Base-by-base conservation (phyloP, 2,329 filamentous ascomycete genomes). In the Thelonectria rubi region DNA sequence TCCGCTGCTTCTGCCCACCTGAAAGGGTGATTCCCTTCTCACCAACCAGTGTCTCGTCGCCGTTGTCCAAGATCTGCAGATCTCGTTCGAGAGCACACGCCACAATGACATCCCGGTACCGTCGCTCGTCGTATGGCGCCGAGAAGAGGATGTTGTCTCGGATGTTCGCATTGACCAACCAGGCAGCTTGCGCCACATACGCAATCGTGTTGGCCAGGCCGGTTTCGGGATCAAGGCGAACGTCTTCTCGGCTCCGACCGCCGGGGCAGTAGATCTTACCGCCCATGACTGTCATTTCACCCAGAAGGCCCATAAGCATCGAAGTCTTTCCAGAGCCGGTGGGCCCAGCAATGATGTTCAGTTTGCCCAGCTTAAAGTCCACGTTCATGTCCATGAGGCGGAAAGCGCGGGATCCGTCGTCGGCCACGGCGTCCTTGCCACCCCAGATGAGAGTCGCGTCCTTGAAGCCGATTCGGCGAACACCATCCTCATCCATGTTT, bases 1-100 rank as follows among this genome's bases (percentile, higher is more conserved):
- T 98, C 60, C 95, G 90, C 77, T 99, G 95, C 79, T 98, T 98
- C 78, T 99, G 95, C 7, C 95, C 95, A 65, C 95, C 95, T 7
- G 95, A 99, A 14, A 99, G 86, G 15, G 94, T 94, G 64, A 99
- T 97, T 34, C 95, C 95, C 78, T 98, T 99, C 75, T 99, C 95
- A 53, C 95, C 95, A 32, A 99, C 95, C 20, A 97, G 81, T 0
- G 95, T 98, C 76, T 96, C 88, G 74, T 99, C 95, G 42, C 95
- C 95, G 62, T 90, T 88, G 75, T 97, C 94, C 2, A 99, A 86
- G 43, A 98, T 97, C 65, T 97, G 88, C 14, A 99, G 83, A 75
- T 99, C 95, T 55, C 92, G 90, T 75, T 97, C 91, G 57, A 99
- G 80, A 3, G 93, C 94, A 77, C 95, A 99, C 39, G 94, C 94